These are phyloP conservation scores for Phellopilus nigrolimitatus DNA, from an alignment of 1,284 basidiomycete species.

Conservation along the genomic window DNA sequence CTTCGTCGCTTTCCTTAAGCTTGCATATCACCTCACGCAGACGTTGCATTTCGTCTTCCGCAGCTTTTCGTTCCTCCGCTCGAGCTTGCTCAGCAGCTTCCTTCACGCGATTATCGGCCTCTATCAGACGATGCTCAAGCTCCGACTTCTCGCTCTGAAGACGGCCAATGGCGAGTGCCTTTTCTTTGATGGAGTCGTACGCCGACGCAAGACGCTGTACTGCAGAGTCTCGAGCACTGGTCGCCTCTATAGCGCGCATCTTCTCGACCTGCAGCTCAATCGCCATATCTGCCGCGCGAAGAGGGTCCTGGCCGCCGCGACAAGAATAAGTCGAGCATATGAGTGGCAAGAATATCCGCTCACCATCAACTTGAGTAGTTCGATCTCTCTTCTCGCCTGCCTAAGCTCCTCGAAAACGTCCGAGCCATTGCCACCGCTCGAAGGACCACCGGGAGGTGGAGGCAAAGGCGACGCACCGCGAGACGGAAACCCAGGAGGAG, in stretches of 20 bases:
- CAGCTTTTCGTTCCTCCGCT: slow-evolving; percentile 16
- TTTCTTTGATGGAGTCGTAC: slow-evolving; percentile 55
- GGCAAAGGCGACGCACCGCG: slow-evolving; percentile 9
- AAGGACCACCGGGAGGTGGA: background rate
- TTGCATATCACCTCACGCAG: slow-evolving; percentile 37
- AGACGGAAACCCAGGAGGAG: slow-evolving; percentile 8
- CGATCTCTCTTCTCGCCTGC: slow-evolving; percentile 20
- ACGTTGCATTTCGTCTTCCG: slow-evolving; percentile 33
- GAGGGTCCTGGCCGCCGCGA: slow-evolving; percentile 25
- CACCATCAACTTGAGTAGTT: slow-evolving; percentile 22
- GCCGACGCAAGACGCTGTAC: slow-evolving; percentile 57
- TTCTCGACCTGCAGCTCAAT: slow-evolving; percentile 54
- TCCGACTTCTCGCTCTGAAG: slow-evolving; percentile 40
- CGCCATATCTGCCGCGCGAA: slow-evolving; percentile 33
- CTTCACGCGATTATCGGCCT: slow-evolving; percentile 3
- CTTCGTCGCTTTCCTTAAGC: slow-evolving; percentile 27
- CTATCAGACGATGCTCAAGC: slow-evolving; percentile 26
- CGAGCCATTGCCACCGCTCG: background rate
- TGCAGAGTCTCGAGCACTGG: slow-evolving; percentile 60
- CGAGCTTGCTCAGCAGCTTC: slow-evolving; percentile 1
- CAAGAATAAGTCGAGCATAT: slow-evolving; percentile 21
- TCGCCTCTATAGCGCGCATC: slow-evolving; percentile 51
- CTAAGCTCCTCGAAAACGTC: slow-evolving; percentile 18
- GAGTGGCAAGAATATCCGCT: slow-evolving; percentile 20
- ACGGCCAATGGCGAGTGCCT: slow-evolving; percentile 45